Conservation (phyloP, 2,329 filamentous ascomycete genomes). For the Alternaria angustiovoidea region DNA sequence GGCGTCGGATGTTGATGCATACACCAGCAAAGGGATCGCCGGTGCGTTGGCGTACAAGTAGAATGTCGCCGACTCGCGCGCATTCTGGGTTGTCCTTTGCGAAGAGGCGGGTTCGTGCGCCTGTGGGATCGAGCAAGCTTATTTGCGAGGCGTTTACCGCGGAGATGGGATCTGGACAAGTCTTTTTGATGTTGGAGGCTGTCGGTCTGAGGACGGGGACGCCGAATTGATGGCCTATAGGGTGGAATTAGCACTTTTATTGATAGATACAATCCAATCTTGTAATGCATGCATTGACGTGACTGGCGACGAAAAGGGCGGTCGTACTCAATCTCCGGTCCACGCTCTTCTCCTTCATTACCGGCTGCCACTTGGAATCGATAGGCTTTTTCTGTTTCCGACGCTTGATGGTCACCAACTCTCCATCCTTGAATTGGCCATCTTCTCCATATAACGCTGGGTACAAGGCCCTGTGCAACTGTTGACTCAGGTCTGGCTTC, state of each 20-base stretch:
- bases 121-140: conserved; percentile 79
- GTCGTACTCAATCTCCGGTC: conserved; percentile 21
- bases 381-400: conserved; percentile 19
- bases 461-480: conserved; percentile 32
- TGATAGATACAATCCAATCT: not conserved
- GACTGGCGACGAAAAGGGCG: not conserved
- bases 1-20: conserved; percentile 82
- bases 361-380: conserved; percentile 19
- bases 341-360: conserved; percentile 23
- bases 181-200: conserved; percentile 62
- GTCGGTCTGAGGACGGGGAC: conserved; percentile 60
- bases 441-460: conserved; percentile 15
- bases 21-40: conserved; percentile 92
- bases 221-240: conserved; percentile 47
- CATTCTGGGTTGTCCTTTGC: conserved; percentile 77
- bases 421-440: conserved; percentile 3
- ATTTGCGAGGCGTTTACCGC: conserved; percentile 75
- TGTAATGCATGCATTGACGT: not conserved
- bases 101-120: conserved; percentile 83
- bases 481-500: conserved; percentile 23
- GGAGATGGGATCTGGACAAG: conserved; percentile 72
- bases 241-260: conserved; percentile 8
- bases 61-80: conserved; percentile 85
- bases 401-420: not conserved
- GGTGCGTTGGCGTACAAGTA: conserved; percentile 85